phyloP scores from a whole-genome alignment of 148 eudicot genomes.

The Nepenthes mirabilis region DNA sequence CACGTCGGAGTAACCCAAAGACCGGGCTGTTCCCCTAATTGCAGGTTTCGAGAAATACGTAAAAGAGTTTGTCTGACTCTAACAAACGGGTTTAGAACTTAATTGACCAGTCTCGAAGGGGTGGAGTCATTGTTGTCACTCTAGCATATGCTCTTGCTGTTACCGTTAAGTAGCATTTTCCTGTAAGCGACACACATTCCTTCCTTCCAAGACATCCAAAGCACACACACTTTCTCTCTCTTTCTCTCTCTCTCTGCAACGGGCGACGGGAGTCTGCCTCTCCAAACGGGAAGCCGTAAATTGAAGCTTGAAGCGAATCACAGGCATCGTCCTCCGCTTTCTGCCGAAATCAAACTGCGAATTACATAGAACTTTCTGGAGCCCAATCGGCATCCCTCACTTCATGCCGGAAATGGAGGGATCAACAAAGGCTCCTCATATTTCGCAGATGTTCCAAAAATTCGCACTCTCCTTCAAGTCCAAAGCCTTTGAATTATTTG shows the following conservation, averaged over 20 bases:
- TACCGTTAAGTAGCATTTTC: no score
- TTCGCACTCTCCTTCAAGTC: conserved; percentile 81
- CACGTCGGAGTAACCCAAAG: no score
- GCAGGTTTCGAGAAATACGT: no score
- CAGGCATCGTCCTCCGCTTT: neutral
- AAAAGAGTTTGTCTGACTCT: no score
- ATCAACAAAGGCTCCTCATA: conserved; percentile 47
- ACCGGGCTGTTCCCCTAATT: no score
- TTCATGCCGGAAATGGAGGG: conserved; percentile 40
- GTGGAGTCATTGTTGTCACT: no score
- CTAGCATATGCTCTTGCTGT: no score
- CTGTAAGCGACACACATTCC: conserved; percentile 22
- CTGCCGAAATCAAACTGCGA: neutral
- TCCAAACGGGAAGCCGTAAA: neutral
- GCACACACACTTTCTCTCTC: conserved; percentile 12
- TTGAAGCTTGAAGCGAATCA: neutral
- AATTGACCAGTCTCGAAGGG: no score
- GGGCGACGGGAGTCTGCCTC: neutral
- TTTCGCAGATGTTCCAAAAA: conserved; percentile 80
- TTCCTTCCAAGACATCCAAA: conserved; percentile 57
- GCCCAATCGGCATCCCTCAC: neutral
- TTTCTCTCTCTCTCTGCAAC: conserved; percentile 5
- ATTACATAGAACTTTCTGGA: neutral
- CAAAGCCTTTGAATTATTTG: conserved; percentile 74
- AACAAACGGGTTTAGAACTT: no score